A percentile compares a stretch with the other conserved stretches of the same genome.
Conservation (phyloP, 2,329 filamentous ascomycete genomes). For the Pezicula radicicola region DNA sequence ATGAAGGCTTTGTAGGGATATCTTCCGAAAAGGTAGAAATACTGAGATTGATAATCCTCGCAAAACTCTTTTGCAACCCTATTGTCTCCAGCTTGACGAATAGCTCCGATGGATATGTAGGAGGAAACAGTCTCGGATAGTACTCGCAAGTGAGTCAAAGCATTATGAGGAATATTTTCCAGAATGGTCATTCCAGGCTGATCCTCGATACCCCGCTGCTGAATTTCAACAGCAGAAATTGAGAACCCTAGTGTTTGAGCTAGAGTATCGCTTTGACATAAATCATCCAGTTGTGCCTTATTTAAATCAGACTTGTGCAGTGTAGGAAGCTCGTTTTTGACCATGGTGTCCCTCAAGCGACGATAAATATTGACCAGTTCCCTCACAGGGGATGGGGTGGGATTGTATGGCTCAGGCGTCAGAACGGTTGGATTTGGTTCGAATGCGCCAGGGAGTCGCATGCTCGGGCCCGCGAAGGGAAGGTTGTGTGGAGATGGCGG, state of each 20-base stretch:
- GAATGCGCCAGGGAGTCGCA: neutral
- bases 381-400: slow-evolving; percentile 40
- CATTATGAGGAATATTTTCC: slow-evolving; percentile 79
- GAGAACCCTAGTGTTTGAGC: slow-evolving; percentile 74
- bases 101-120: slow-evolving; percentile 74
- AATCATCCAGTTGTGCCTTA: slow-evolving; percentile 34
- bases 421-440: neutral
- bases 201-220: slow-evolving; percentile 79
- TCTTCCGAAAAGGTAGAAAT: slow-evolving; percentile 65
- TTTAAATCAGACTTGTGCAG: slow-evolving; percentile 24
- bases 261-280: slow-evolving; percentile 56
- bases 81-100: slow-evolving; percentile 58
- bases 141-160: slow-evolving; percentile 82
- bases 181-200: slow-evolving; percentile 72
- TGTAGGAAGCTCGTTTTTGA: slow-evolving; percentile 48
- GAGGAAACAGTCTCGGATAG: slow-evolving; percentile 85
- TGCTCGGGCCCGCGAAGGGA: neutral
- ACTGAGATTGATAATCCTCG: slow-evolving; percentile 66
- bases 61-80: slow-evolving; percentile 65
- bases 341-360: slow-evolving; percentile 56
- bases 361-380: slow-evolving; percentile 61
- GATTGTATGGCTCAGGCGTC: slow-evolving; percentile 20
- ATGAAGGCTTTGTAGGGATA: slow-evolving; percentile 1
- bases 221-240: slow-evolving; percentile 85
- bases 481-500: slow-evolving; percentile 18